Evolutionary conservation across 2,329 filamentous ascomycete genomes (phyloP).

Genomic region (Dactylellina drechsleri): DNA sequence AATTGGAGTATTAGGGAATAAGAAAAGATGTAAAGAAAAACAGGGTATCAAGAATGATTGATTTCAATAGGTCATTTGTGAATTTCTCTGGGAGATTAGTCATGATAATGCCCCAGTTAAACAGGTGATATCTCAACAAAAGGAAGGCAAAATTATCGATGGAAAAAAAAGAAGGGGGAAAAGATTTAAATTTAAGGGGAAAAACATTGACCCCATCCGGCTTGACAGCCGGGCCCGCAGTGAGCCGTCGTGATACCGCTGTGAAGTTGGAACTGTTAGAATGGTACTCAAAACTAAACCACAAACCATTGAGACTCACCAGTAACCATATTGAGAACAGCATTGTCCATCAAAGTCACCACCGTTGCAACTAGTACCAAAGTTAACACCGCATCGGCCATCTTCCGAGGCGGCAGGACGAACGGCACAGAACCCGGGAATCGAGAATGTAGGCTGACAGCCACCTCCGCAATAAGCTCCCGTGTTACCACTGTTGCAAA

Average conservation of each 20-base stretch:
- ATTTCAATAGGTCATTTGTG: too few species aligned
- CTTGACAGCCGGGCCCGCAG: slow-evolving; percentile 54
- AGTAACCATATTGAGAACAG: slow-evolving; percentile 60
- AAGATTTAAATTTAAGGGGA: slow-evolving; percentile 14
- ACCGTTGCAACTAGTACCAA: slow-evolving; percentile 46
- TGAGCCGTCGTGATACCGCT: slow-evolving; percentile 52
- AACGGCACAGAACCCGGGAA: slow-evolving; percentile 44
- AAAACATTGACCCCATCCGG: slow-evolving; percentile 40
- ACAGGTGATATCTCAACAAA: background rate
- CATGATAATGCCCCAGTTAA: too few species aligned
- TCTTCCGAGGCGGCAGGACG: slow-evolving; percentile 35
- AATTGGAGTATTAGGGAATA: too few species aligned
- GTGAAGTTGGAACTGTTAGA: background rate
- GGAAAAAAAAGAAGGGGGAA: background rate
- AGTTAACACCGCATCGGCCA: slow-evolving; percentile 44
- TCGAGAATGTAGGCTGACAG: slow-evolving; percentile 53
- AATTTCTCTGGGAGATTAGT: too few species aligned
- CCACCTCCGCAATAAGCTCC: slow-evolving; percentile 50
- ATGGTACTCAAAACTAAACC: too few species aligned
- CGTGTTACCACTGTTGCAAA: slow-evolving; percentile 44
- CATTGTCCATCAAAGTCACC: slow-evolving; percentile 57
- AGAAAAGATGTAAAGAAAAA: too few species aligned
- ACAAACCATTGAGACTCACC: slow-evolving; percentile 52
- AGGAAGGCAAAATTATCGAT: too few species aligned
- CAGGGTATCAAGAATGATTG: too few species aligned